Conservation (phyloP, 192 early-diverging fungal species). For the Coemansia sp. region DNA sequence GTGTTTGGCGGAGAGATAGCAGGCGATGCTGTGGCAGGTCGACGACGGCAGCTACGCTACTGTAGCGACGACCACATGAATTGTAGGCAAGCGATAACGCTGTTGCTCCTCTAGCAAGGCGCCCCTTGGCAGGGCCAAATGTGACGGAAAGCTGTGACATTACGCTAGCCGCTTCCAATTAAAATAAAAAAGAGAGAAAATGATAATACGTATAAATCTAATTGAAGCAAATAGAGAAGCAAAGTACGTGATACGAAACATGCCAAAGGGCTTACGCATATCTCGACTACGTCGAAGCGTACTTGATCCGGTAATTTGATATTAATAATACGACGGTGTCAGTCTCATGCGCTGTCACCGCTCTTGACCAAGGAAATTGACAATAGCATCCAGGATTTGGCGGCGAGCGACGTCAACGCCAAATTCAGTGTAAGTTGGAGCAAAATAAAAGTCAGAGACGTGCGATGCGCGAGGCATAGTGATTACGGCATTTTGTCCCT, state of each 20-base stretch:
- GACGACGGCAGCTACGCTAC: neutral
- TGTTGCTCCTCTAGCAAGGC: neutral
- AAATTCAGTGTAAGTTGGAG: slow-evolving; percentile 34
- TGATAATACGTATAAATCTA: neutral
- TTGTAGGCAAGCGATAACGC: neutral
- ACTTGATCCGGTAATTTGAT: neutral
- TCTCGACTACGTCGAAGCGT: neutral
- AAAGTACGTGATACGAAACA: neutral
- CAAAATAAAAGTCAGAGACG: slow-evolving; percentile 52
- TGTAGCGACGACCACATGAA: neutral
- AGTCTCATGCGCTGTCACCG: neutral
- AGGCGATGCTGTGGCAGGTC: neutral
- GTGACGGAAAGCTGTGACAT: slow-evolving; percentile 9
- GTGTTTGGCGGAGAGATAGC: neutral
- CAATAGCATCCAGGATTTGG: slow-evolving; percentile 37
- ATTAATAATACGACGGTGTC: neutral
- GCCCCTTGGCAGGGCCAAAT: neutral
- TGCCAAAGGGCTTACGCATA: neutral
- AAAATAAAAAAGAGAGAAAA: neutral
- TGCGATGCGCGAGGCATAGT: slow-evolving; percentile 52
- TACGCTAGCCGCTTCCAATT: neutral
- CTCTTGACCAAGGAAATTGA: slow-evolving; percentile 24
- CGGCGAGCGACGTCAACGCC: slow-evolving; percentile 46
- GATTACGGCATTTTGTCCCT: slow-evolving; percentile 38
- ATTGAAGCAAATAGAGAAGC: neutral